Base-by-base conservation (phyloP, 305 asterid species). In the Rubia tinctorum region DNA sequence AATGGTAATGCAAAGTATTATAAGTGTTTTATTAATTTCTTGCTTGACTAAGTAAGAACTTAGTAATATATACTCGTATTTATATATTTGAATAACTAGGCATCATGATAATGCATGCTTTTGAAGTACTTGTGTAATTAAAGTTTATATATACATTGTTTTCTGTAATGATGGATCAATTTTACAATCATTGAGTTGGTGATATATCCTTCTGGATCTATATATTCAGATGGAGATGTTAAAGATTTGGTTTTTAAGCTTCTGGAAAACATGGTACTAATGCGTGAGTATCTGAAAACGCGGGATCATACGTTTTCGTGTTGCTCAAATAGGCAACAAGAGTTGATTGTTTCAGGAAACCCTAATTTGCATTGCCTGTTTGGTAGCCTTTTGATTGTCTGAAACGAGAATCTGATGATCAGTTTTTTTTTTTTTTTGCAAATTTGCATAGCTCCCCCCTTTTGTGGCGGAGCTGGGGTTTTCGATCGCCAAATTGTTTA, bases 21-120 rank as follows among this genome's bases (percentile, higher is more conserved):
- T 1, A 13, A 51, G 62, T 58, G 77, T 72, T 82, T 68, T 62
- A 7, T 68, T 44, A n/a, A n/a, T 62, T 73, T 62, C 60, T 68
- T 71, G n/a, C 43, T 56, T 59, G 7, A 17, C 11, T 14, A 18
- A 53, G n/a, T 39, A 65, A 17, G 69, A 64, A 65, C 69, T 13
- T 63, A 7, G 60, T 18, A 7, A 53, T 53, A 18, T 53, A 49
- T 49, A n/a, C n/a, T n/a, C n/a, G n/a, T 49, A 49, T 17, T 34
- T 34, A 34, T 49, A 18, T 51, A 51, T 51, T 18, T 53, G 60
- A 55, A 77, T 23, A 77, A 55, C 45, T 69, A 22, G 53, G 23
- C 64, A 43, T 75, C 43, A 68, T n/a, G 42, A 66, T 30, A 66
- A 66, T 66, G 70, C 70, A 18, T 66, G 53, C 68, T 66, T 66